Percentiles rank a stretch among this genome's conserved stretches.
Conservation (phyloP, 352 stramenopile species). For the Globisporangium carolinianum region DNA sequence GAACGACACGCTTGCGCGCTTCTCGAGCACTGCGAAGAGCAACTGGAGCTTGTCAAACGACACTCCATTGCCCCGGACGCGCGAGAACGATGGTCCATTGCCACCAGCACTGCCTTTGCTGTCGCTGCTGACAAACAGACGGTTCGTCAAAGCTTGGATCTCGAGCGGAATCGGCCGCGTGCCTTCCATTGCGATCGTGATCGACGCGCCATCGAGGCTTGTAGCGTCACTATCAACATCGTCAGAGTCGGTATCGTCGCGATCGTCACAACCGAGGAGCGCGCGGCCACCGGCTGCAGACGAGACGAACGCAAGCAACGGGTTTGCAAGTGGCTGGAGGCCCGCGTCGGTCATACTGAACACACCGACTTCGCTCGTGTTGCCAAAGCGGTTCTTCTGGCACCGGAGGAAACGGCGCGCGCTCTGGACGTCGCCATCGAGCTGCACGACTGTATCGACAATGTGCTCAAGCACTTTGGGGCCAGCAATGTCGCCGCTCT, state of each 20-base stretch:
- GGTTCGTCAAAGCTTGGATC: conserved; percentile 90
- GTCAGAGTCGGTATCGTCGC: neutral
- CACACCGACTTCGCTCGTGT: conserved; percentile 93
- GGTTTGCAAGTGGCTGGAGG: conserved; percentile 70
- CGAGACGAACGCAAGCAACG: conserved; percentile 77
- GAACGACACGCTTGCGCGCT: conserved; percentile 75
- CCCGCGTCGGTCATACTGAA: conserved; percentile 92
- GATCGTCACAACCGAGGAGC: conserved; percentile 12
- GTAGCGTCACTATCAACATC: conserved; percentile 1
- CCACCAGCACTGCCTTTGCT: conserved; percentile 5
- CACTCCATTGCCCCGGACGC: conserved; percentile 70
- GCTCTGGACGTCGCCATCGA: conserved; percentile 89
- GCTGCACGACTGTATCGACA: conserved; percentile 94
- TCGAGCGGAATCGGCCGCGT: conserved; percentile 91
- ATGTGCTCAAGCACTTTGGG: conserved; percentile 89
- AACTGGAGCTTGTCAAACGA: conserved; percentile 89
- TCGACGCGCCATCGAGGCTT: conserved; percentile 65
- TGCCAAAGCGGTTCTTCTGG: conserved; percentile 96
- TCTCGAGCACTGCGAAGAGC: conserved; percentile 95
- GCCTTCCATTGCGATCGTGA: conserved; percentile 92
- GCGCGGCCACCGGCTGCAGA: conserved; percentile 7
- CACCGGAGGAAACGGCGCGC: conserved; percentile 87
- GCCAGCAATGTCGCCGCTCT: conserved; percentile 94
- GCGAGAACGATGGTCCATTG: conserved; percentile 28
- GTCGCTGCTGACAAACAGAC: conserved; percentile 31